These are phyloP conservation scores for Globisporangium canariense DNA, from an alignment of 352 stramenopile genomes.

Conservation along the genomic window DNA sequence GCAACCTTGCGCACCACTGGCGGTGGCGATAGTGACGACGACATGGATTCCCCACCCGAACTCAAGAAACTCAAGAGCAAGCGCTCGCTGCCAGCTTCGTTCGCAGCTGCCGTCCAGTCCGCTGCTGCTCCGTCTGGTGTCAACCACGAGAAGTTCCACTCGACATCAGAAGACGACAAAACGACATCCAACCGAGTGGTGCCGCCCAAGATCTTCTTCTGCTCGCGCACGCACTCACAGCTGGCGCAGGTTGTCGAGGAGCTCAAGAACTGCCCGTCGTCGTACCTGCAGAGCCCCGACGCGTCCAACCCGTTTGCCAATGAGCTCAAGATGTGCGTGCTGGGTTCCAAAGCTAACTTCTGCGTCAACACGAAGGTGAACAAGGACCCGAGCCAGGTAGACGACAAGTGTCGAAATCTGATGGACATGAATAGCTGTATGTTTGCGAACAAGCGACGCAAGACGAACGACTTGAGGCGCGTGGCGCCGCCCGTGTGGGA, in stretches of 20 bases:
- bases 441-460: slow-evolving; percentile 55
- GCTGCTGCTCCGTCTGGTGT: neutral
- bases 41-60: slow-evolving; percentile 8
- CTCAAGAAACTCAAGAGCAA: slow-evolving; percentile 19
- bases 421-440: slow-evolving; percentile 51
- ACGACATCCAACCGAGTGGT: slow-evolving; percentile 21
- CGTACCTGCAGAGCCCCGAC: slow-evolving; percentile 50
- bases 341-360: slow-evolving; percentile 78
- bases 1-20: neutral
- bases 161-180: neutral
- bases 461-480: slow-evolving; percentile 45
- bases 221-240: slow-evolving; percentile 87
- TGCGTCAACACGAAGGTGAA: slow-evolving; percentile 81
- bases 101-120: slow-evolving; percentile 8
- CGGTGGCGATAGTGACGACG: neutral
- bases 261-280: slow-evolving; percentile 69
- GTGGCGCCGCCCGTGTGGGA: slow-evolving; percentile 73
- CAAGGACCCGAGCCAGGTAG: slow-evolving; percentile 43
- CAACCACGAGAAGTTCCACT: slow-evolving; percentile 24
- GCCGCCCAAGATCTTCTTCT: slow-evolving; percentile 81
- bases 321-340: slow-evolving; percentile 70
- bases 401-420: slow-evolving; percentile 72
- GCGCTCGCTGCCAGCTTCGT: slow-evolving; percentile 26
- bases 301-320: slow-evolving; percentile 29
- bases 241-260: slow-evolving; percentile 78